Percentiles rank a stretch among this genome's conserved stretches.
These are phyloP conservation scores for Porodaedalea pini DNA, from an alignment of 1,284 basidiomycete genomes.

Conservation along the genomic window DNA sequence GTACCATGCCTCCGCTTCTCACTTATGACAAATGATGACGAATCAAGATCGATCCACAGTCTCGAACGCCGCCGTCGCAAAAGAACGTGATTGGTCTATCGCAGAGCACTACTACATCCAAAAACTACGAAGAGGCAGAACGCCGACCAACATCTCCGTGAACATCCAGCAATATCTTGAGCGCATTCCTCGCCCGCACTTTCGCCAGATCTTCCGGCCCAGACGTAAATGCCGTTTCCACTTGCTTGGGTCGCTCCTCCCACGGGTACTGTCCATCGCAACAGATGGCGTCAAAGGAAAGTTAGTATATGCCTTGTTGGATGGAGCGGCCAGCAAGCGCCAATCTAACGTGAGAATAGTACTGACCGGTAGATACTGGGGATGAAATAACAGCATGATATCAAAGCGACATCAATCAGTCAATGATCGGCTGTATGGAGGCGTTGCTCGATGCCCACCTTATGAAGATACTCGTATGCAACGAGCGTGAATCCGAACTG, in stretches of 20 bases:
- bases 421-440: slow-evolving; percentile 1
- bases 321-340: slow-evolving; percentile 22
- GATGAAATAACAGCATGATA: background rate
- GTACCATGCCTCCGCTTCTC: background rate
- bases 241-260: slow-evolving; percentile 57
- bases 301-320: slow-evolving; percentile 15
- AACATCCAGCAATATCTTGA: slow-evolving; percentile 82
- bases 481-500: slow-evolving; percentile 94
- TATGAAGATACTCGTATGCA: slow-evolving; percentile 79
- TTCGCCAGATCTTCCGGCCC: slow-evolving; percentile 81
- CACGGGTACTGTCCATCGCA: slow-evolving; percentile 64
- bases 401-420: slow-evolving; percentile 16
- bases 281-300: slow-evolving; percentile 26
- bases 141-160: slow-evolving; percentile 78
- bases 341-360: slow-evolving; percentile 24
- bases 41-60: background rate
- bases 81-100: slow-evolving; percentile 7
- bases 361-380: slow-evolving; percentile 69
- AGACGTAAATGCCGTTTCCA: slow-evolving; percentile 68
- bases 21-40: background rate
- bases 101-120: slow-evolving; percentile 35
- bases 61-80: background rate
- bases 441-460: slow-evolving; percentile 39
- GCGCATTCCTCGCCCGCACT: slow-evolving; percentile 88
- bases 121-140: slow-evolving; percentile 32